Conservation (phyloP, 2,329 filamentous ascomycete species). For the Botryotinia convoluta region DNA sequence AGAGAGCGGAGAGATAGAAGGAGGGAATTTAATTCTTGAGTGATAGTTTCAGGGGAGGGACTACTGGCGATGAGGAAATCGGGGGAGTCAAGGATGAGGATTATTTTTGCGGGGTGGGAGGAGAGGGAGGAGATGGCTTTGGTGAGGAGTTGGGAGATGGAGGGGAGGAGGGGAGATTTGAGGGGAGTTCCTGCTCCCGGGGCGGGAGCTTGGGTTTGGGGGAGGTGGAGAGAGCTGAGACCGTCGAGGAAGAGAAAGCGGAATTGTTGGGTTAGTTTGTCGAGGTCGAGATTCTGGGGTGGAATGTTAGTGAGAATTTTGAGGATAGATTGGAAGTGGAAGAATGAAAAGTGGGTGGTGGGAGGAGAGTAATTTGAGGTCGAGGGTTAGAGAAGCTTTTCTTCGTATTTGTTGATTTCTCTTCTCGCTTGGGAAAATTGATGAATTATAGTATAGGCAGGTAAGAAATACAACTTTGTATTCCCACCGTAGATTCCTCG, state of each 20-base stretch:
- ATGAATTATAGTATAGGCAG: background rate
- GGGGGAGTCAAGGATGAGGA: conserved; percentile 10
- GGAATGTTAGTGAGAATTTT: background rate
- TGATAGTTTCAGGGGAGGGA: background rate
- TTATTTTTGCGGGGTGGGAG: background rate
- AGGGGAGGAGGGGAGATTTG: background rate
- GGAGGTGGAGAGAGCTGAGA: background rate
- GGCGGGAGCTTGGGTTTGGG: background rate
- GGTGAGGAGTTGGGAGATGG: background rate
- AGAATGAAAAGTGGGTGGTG: too few relatives aligned
- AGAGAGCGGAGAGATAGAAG: background rate
- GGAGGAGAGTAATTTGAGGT: background rate
- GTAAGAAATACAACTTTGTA: background rate
- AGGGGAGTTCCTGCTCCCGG: background rate
- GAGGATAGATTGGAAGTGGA: too few relatives aligned
- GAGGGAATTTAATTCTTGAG: background rate
- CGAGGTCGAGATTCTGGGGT: conserved; percentile 67
- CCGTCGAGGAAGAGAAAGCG: conserved; percentile 59
- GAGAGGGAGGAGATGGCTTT: background rate
- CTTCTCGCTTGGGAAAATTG: background rate
- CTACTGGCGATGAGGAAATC: conserved; percentile 3
- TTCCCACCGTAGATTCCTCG: background rate
- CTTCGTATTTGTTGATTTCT: background rate
- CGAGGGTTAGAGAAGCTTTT: background rate
- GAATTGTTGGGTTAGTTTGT: conserved; percentile 53